Evolutionary conservation across 192 early-diverging fungal species (phyloP).

Genomic region (Backusella sp.): DNA sequence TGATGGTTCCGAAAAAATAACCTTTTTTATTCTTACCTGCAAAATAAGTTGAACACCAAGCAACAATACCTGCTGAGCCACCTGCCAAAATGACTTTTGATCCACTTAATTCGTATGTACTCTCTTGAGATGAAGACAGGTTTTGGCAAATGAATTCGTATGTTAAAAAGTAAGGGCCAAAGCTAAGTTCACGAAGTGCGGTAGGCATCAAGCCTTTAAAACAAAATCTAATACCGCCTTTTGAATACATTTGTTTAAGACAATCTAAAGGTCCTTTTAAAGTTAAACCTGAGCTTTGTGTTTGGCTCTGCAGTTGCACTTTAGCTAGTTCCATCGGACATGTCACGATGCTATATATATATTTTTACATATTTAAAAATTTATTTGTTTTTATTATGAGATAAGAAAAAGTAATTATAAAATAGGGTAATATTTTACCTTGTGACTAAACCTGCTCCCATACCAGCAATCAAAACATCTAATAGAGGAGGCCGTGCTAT

Average conservation of each 20-base stretch:
- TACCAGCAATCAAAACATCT: conserved; percentile 53
- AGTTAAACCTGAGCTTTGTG: conserved; percentile 18
- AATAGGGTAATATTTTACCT: conserved; percentile 37
- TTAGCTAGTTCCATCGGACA: conserved; percentile 61
- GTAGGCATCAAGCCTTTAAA: conserved; percentile 51
- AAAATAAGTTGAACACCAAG: conserved; percentile 57
- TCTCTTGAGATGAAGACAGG: conserved; percentile 20
- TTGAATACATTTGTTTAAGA: conserved; percentile 40
- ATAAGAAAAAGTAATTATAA: background rate
- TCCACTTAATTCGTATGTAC: conserved; percentile 40
- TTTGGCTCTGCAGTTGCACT: conserved; percentile 54
- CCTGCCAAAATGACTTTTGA: conserved; percentile 50
- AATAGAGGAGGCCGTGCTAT: conserved; percentile 36
- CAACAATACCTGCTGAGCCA: conserved; percentile 54
- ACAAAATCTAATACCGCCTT: conserved; percentile 51
- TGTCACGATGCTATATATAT: conserved; percentile 46
- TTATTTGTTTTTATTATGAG: background rate
- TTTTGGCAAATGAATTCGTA: conserved; percentile 49
- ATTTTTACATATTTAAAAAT: background rate
- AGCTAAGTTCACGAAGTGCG: conserved; percentile 49
- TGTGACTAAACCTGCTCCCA: conserved; percentile 51
- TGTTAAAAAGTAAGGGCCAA: conserved; percentile 57
- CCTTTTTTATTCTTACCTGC: conserved; percentile 40
- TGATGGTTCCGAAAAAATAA: background rate
- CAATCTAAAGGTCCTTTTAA: conserved; percentile 55